These are phyloP conservation scores for Neobulgaria alba DNA, from an alignment of 2,329 filamentous ascomycete genomes.

Conservation along the genomic window DNA sequence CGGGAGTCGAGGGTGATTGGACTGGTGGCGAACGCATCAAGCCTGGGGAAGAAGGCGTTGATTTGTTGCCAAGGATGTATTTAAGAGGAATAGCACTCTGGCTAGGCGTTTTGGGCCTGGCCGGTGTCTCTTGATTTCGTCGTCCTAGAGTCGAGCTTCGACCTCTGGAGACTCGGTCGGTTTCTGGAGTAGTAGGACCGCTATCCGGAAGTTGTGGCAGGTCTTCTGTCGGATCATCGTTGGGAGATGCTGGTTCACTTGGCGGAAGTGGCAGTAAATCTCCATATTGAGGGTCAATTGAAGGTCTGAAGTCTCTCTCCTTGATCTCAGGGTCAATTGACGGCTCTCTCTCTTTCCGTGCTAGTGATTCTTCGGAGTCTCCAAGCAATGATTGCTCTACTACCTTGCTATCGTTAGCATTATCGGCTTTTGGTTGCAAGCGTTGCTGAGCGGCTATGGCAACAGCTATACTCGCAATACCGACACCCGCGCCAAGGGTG, in stretches of 20 bases:
- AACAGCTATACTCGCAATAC: slow-evolving; percentile 44
- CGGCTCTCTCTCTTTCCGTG: slow-evolving; percentile 32
- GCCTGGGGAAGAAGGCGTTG: slow-evolving; percentile 36
- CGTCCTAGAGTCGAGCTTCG: slow-evolving; percentile 13
- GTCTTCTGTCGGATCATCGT: slow-evolving; percentile 27
- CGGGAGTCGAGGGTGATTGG: slow-evolving; percentile 29
- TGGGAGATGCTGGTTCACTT: slow-evolving; percentile 45
- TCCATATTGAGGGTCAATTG: slow-evolving; percentile 58
- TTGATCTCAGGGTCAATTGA: slow-evolving; percentile 48
- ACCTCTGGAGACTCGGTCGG: slow-evolving; percentile 20
- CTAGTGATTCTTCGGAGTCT: slow-evolving; percentile 4
- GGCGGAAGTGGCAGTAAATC: slow-evolving; percentile 57
- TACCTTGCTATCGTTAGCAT: slow-evolving; percentile 20
- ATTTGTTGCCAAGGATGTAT: slow-evolving; percentile 38
- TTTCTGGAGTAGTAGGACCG: slow-evolving; percentile 38
- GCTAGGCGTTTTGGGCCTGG: slow-evolving; percentile 31
- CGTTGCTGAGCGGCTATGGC: slow-evolving; percentile 28
- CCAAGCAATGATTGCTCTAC: slow-evolving; percentile 11
- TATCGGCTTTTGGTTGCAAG: slow-evolving; percentile 28
- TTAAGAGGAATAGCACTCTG: slow-evolving; percentile 45
- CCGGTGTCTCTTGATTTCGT: slow-evolving; percentile 23
- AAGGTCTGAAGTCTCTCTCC: slow-evolving; percentile 50
- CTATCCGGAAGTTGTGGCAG: slow-evolving; percentile 52
- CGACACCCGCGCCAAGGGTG: slow-evolving; percentile 62
- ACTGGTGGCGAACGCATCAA: slow-evolving; percentile 34